Base-by-base conservation (phyloP, 2,329 filamentous ascomycete genomes). In the Sporothrix pseudoabietina region DNA sequence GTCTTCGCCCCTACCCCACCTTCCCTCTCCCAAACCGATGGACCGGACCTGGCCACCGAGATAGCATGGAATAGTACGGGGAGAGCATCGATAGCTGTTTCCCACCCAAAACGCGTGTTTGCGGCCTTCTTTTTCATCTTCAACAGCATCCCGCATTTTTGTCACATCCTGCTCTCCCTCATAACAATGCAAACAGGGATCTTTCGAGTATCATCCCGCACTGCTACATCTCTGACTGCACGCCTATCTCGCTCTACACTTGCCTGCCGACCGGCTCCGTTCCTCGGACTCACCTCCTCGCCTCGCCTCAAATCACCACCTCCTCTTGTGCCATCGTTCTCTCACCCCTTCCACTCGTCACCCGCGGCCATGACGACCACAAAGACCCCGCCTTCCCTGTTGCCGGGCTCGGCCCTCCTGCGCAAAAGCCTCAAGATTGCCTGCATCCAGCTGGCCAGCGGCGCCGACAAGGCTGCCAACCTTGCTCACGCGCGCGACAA, bases 381-480 rank as follows among this genome's bases (percentile, higher is more conserved):
- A 12, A n/a, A 59, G 35, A 54, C 73, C 7, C 19, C 54, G 16
- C 32, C 54, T 9, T 8, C 47, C 16, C 32, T 19, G 59, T 54
- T 71, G 54, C 63, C 80, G 32, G 76, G 79, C 66, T 77, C 71
- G 77, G 79, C 73, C 76, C 79, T 94, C 69, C 88, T 97, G 75
- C 91, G 91, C 82, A 87, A 92, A 81, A 90, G 91, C 54, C 85
- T 97, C 79, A 94, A 92, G 83, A 86, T 97, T 63, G 92, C 93
- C 47, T 88, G 94, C 78, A 86, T 97, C 76, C 94, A 97, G 83
- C 88, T 97, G 47, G 90, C 93, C 73, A 90, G 91, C 75, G 92
- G 92, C 75, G 83, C 91, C 76, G 93, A 97, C 85, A 99, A 99
- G 85, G 80, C 90, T 12, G 87, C 87, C 77, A 99, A 99, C 83